Percentiles rank a stretch among this genome's conserved stretches.
phyloP scores from a whole-genome alignment of 2,329 filamentous ascomycete genomes.

The Cordyceps javanica region DNA sequence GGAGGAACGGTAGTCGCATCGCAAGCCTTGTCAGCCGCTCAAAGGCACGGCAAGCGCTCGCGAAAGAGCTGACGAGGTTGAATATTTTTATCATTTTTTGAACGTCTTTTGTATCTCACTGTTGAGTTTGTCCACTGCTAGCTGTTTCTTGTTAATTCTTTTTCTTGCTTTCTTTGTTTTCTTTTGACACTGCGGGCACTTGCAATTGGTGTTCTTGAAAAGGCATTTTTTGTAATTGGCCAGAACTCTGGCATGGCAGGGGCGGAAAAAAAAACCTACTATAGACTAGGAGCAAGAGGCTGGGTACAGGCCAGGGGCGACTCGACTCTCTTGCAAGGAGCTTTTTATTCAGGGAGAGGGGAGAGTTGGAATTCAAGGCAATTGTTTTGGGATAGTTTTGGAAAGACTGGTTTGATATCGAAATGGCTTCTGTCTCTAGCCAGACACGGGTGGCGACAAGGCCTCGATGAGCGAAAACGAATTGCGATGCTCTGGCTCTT shows the following conservation, averaged over 20 bases:
- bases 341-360: not conserved
- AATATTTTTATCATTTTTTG: conserved; percentile 6
- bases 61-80: conserved; percentile 1
- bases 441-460: not conserved
- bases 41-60: not conserved
- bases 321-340: not conserved
- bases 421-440: no score
- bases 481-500: not conserved
- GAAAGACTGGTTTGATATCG: not conserved
- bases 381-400: not conserved
- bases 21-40: conserved; percentile 8
- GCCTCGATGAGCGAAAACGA: not conserved
- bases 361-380: conserved; percentile 1
- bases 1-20: conserved; percentile 19
- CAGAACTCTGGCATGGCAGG: not conserved
- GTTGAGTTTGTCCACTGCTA: conserved; percentile 7
- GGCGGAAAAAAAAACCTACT: conserved; percentile 5
- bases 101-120: conserved; percentile 8
- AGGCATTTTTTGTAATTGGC: not conserved
- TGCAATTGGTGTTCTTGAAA: not conserved
- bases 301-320: not conserved
- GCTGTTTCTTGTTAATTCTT: conserved; percentile 14
- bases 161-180: conserved; percentile 9
- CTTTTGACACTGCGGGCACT: not conserved
- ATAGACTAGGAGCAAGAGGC: conserved; percentile 1